Evolutionary conservation across 2,329 filamentous ascomycete genomes (phyloP), one percentile per base, ranked within the genome.

Genomic region (Trichoderma sp.): DNA sequence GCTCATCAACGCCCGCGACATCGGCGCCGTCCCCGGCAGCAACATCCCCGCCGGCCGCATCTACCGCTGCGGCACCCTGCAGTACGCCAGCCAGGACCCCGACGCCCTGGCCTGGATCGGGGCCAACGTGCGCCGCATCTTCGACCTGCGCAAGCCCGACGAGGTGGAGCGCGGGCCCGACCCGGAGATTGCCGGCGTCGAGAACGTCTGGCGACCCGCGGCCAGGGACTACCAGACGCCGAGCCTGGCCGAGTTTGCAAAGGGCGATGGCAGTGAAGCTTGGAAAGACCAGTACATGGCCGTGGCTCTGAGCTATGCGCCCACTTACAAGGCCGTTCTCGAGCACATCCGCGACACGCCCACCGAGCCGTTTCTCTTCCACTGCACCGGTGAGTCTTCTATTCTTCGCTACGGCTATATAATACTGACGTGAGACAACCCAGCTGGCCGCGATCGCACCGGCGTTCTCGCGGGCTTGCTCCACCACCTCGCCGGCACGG

Each of bases 391-490:
- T 86, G 72, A 72, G 76, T 35, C 11, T 4, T 35, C 3, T 5
- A 35, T 35, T 11, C 5, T 35, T 35, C 33, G 14, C 33, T 14
- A 35, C 11, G 33, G 13, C 33, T 7, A n/a, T 10, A 10, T 1
- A 27, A 40, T 6, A 33, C 47, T 8, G 21, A 19, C 2, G 21
- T 49, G n/a, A 24, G 63, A 43, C 19, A n/a, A 21, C 53, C 53
- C 31, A 87, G 86, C 84, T 29, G 86, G 86, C 8, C 82, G 86
- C 63, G 86, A 88, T 70, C 81, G 85, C 29, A 88, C 85, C 0
- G 86, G 85, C 10, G 79, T 88, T 10, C 74, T 87, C 10, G 80
- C 82, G 0, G 85, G 82, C 11, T 74, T 88, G 5, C 76, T 88
- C n/a, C 79, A 85, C 67, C 78, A 77, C n/a, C 79, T 88, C 16